These are phyloP conservation scores for Turritis glabra DNA, from an alignment of 345 rosid species.

Conservation along the genomic window DNA sequence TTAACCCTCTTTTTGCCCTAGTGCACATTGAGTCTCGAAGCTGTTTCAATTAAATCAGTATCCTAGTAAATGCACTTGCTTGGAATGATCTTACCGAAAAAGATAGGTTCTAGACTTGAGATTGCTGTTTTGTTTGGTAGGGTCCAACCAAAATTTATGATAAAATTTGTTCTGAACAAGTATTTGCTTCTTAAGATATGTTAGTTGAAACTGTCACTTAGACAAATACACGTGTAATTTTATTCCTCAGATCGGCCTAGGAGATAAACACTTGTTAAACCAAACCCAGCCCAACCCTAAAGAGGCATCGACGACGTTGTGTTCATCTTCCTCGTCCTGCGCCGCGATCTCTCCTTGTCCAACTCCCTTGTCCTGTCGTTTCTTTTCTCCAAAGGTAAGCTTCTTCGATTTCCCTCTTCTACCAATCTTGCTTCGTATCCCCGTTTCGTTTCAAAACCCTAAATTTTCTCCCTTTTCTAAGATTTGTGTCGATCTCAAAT, in stretches of 20 bases:
- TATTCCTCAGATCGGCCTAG: neutral
- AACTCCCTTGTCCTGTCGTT: neutral
- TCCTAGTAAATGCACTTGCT: neutral
- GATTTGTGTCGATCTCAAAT: conserved; percentile 1
- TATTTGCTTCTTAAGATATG: neutral
- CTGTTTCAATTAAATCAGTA: neutral
- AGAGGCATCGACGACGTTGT: neutral
- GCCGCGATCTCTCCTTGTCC: conserved; percentile 12
- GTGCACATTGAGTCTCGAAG: neutral
- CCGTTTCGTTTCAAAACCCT: neutral
- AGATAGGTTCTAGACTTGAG: neutral
- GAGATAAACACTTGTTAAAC: neutral
- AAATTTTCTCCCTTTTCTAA: neutral
- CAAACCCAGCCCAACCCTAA: neutral
- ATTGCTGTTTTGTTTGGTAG: conserved; percentile 4
- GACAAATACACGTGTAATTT: too few species aligned
- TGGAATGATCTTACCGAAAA: neutral
- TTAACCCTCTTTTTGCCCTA: too few species aligned
- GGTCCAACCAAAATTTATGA: neutral
- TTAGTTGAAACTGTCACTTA: neutral
- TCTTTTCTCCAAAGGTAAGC: conserved; percentile 2
- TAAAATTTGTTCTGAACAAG: neutral
- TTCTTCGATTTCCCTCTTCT: neutral
- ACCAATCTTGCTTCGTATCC: neutral
- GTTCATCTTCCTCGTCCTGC: neutral